Percentiles rank a stretch among this genome's conserved stretches.
These are phyloP conservation scores for Hansenula anomala DNA, from an alignment of 1,139 yeast species.

Conservation along the genomic window DNA sequence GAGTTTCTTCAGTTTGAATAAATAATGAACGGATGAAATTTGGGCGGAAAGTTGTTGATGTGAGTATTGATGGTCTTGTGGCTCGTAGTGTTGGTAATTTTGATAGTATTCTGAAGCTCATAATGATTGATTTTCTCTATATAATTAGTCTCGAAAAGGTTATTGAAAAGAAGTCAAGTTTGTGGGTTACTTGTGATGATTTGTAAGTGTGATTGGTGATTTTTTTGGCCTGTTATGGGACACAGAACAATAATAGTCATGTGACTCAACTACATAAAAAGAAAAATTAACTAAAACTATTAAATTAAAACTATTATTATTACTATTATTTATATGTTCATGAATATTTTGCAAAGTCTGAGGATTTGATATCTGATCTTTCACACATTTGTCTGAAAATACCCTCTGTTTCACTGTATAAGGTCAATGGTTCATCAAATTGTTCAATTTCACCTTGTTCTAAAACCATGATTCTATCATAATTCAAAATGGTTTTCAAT, in stretches of 20 bases:
- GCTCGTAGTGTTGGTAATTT: neutral
- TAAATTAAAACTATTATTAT: too few species aligned
- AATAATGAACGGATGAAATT: constrained; percentile 4
- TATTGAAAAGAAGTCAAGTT: too few species aligned
- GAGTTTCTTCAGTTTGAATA: constrained; percentile 69
- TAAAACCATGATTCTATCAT: constrained; percentile 62
- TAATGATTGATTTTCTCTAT: neutral
- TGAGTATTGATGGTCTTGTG: neutral
- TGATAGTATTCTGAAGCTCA: neutral
- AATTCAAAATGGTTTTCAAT: constrained; percentile 59
- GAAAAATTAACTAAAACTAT: neutral
- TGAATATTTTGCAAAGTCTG: constrained; percentile 27
- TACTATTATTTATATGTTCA: too few species aligned
- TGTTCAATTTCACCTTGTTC: constrained; percentile 61
- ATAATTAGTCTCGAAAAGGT: neutral
- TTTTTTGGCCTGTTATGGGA: too few species aligned
- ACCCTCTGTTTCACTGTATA: constrained; percentile 38
- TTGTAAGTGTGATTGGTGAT: neutral
- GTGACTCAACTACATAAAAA: too few species aligned
- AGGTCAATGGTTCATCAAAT: constrained; percentile 47
- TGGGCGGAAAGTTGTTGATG: neutral
- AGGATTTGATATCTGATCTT: constrained; percentile 42
- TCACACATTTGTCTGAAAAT: constrained; percentile 60
- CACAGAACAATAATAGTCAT: too few species aligned
- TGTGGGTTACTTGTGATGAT: too few species aligned